Evolutionary conservation across 257 asterid species (phyloP), one percentile per base, ranked within the genome.

Genomic region (Petunia secreta): DNA sequence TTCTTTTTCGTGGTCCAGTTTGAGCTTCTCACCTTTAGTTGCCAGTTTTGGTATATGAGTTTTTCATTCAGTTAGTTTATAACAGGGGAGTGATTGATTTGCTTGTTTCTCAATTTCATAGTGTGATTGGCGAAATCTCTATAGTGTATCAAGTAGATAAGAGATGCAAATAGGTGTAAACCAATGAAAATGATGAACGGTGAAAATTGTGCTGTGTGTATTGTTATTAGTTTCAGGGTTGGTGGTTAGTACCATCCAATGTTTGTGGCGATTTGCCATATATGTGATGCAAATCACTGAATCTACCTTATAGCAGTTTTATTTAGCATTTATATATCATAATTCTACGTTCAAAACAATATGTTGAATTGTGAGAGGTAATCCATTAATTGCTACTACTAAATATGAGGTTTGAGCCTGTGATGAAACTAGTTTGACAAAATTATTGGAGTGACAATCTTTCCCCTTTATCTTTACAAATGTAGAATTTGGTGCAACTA

Each of bases 371-470:
- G 2, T n/a, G 25, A 58, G 58, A 69, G 16, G 9, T 69, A 8
- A 65, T 40, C 40, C 39, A 52, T 69, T 69, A 46, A 44, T 16
- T 69, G 37, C 74, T 39, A 44, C 74, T 39, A 44, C 58, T 69
- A 44, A 4, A 16, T 69, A 46, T 69, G 16, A n/a, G 41, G 25
- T 46, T 44, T n/a, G 75, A 8, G 57, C 39, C 40, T 68, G 75
- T n/a, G 75, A 68, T 36, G 4, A n/a, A 68, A 43, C 57, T 44
- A 34, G 57, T 2, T 9, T 43, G 57, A 9, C 3, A 68, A 8
- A 44, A 16, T 25, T 67, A 67, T n/a, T 8, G 8, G 38, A 43
- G 55, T 43, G 16, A 66, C 13, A 67, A 44, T 68, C 16, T 68
- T 16, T 14, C 16, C 16, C 2, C 2, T 40, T 9, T 69, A 46